Base-by-base conservation (phyloP, 73 alveolate genomes). In the Paramecium sexaurelia region DNA sequence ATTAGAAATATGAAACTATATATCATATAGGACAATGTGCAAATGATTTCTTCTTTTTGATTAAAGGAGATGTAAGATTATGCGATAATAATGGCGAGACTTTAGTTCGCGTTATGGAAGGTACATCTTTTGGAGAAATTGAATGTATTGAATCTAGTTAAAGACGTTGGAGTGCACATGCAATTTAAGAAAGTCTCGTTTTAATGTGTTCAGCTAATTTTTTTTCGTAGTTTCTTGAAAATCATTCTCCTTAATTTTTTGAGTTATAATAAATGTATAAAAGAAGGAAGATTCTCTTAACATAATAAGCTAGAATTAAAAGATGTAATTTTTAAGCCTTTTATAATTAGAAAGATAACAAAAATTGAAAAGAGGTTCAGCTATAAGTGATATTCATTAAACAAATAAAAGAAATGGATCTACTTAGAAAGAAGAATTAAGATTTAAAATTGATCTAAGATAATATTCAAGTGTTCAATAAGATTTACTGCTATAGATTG, bases 111-210 rank as follows among this genome's bases (percentile, higher is more conserved):
- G 55, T 61, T 43, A 84, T 84, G 94, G 85, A 75, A 85, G 95
- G 95, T 26, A 35, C 87, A 5, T 83, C 43, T 55, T 91, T 91
- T 43, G 95, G 95, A 33, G 95, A 91, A 91, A 91, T 91, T 15
- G 95, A 91, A 51, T 15, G 69, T 8, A 39, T 91, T 5, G 84
- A 45, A 84, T 19, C 13, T 7, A 45, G 45, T 40, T 84, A 55
- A 47, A 27, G 95, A 5, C 66, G 40, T 15, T 78, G 56, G 43
- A 26, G 91, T 61, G 93, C 91, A n/a, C 56, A 41, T 71, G 51
- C 94, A 17, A 20, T 73, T 0, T n/a, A 73, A 9, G 57, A 73
- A 33, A 73, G 66, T 73, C 13, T 39, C 35, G 87, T 73, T 36
- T 22, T 73, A 20, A 73, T 73, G 55, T 73, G 87, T 32, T 39